phyloP scores from a whole-genome alignment of 345 rosid species.

The Jatropha curcas region DNA sequence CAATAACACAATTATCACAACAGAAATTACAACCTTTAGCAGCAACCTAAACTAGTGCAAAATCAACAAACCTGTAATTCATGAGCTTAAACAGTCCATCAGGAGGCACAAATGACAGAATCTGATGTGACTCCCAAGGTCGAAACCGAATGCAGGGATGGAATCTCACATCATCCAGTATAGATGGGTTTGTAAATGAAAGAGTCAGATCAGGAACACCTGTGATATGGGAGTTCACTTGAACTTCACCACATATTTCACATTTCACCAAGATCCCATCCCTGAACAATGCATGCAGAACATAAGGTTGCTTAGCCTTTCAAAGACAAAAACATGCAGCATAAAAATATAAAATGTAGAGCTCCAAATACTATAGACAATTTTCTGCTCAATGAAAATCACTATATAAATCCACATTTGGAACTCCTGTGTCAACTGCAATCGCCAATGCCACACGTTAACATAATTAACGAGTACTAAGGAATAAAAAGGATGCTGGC shows the following conservation, averaged over 20 bases:
- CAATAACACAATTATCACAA: not conserved
- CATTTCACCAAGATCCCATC: slow-evolving; percentile 66
- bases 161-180: slow-evolving; percentile 77
- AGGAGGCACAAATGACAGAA: slow-evolving; percentile 94
- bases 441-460: not conserved
- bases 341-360: slow-evolving; percentile 3
- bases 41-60: not conserved
- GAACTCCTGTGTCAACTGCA: not conserved
- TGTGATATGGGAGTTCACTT: slow-evolving; percentile 81
- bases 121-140: slow-evolving; percentile 94
- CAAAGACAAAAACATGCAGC: slow-evolving; percentile 5
- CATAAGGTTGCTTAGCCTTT: slow-evolving; percentile 12
- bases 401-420: not conserved
- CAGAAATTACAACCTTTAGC: not conserved
- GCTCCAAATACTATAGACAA: not conserved
- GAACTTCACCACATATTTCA: slow-evolving; percentile 80
- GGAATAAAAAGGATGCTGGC: not conserved
- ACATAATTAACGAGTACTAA: not conserved
- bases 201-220: slow-evolving; percentile 96
- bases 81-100: slow-evolving; percentile 95
- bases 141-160: slow-evolving; percentile 96
- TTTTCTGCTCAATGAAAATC: not conserved
- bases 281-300: slow-evolving; percentile 38
- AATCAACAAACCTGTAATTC: slow-evolving; percentile 78
- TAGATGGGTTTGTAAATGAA: slow-evolving; percentile 76